Evolutionary conservation across 208 protist species (phyloP).

Genomic region (Endotrypanum monterogeii): DNA sequence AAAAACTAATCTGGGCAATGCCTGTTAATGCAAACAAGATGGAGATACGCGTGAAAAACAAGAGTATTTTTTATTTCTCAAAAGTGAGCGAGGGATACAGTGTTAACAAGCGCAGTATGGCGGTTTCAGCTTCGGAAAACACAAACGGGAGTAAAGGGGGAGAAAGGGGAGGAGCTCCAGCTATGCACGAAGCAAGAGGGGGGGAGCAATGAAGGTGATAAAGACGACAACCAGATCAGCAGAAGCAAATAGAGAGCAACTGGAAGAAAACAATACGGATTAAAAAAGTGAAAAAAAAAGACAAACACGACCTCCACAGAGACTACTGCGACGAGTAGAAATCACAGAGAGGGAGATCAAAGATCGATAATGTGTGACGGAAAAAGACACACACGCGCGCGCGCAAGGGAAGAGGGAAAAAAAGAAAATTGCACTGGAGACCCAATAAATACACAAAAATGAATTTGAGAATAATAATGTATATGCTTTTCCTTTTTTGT

Average conservation of each 20-base stretch:
- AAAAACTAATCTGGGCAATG: background rate
- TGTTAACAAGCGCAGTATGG: too few relatives aligned
- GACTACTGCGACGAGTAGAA: background rate
- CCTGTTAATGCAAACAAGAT: background rate
- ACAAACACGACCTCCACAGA: background rate
- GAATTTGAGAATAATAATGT: too few relatives aligned
- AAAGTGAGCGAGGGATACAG: too few relatives aligned
- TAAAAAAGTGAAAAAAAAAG: background rate
- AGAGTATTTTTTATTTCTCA: too few relatives aligned
- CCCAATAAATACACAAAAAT: background rate
- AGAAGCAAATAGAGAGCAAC: background rate
- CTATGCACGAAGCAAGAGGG: too few relatives aligned
- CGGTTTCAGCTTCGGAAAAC: too few relatives aligned
- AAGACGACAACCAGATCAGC: too few relatives aligned
- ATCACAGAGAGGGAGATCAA: background rate
- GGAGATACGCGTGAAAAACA: background rate
- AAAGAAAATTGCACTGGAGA: background rate
- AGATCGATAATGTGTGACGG: slow-evolving; percentile 1
- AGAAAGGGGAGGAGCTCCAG: too few relatives aligned
- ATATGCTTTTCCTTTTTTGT: background rate
- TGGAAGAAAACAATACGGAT: background rate
- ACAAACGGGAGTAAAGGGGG: too few relatives aligned
- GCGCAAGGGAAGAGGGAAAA: too few relatives aligned
- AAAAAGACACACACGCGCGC: background rate
- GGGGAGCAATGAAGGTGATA: background rate